phyloP scores from a whole-genome alignment of 2,329 filamentous ascomycete species.

The Apiospora pterosperma region DNA sequence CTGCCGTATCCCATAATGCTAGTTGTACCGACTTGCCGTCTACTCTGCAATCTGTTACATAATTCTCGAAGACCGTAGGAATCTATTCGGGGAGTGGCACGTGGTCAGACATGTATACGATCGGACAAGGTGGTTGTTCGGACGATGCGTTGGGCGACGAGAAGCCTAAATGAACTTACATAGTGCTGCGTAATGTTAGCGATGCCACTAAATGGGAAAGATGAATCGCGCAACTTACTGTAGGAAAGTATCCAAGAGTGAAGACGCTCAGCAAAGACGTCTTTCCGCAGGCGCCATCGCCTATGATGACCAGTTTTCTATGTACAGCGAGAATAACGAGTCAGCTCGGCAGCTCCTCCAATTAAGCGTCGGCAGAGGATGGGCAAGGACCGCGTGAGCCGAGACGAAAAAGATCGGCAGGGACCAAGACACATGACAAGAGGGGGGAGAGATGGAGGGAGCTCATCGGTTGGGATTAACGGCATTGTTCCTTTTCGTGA shows the following conservation, averaged over 20 bases:
- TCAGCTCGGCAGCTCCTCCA: conserved; percentile 6
- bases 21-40: conserved; percentile 98
- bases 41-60: conserved; percentile 97
- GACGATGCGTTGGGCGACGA: not conserved
- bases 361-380: not conserved
- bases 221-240: conserved; percentile 57
- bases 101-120: not conserved
- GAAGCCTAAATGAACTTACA: not conserved
- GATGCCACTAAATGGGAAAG: conserved; percentile 6
- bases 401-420: conserved; percentile 4
- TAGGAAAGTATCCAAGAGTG: conserved; percentile 95
- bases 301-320: conserved; percentile 33
- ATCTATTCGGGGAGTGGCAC: conserved; percentile 51
- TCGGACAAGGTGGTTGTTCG: not conserved
- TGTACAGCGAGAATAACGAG: not conserved
- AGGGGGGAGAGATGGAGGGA: not conserved
- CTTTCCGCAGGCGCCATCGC: conserved; percentile 86
- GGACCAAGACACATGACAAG: conserved; percentile 4
- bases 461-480: not conserved
- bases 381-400: not conserved
- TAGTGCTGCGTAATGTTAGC: conserved; percentile 22
- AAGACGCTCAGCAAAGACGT: conserved; percentile 97
- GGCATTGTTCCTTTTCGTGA: not conserved
- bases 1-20: conserved; percentile 98
- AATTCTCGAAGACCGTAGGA: conserved; percentile 98